A percentile compares a stretch with the other conserved stretches of the same genome.
phyloP scores from a whole-genome alignment of 2,329 filamentous ascomycete genomes.

The Colletotrichum zoysiae region DNA sequence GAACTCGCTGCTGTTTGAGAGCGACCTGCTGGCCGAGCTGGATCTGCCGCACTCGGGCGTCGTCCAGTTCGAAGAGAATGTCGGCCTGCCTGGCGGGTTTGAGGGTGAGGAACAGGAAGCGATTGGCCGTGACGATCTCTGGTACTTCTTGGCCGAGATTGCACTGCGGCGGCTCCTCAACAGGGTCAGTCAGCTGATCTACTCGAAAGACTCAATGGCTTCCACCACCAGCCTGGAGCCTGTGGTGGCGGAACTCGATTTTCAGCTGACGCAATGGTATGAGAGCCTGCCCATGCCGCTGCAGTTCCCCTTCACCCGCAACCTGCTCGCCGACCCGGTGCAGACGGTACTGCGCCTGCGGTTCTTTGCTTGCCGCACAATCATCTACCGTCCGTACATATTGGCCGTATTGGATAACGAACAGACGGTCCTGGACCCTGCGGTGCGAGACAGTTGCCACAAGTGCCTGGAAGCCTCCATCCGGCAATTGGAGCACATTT shows the following conservation, averaged over 20 bases:
- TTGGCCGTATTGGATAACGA: slow-evolving; percentile 84
- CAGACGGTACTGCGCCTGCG: slow-evolving; percentile 83
- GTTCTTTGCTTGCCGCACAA: slow-evolving; percentile 88
- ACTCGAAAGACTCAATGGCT: slow-evolving; percentile 78
- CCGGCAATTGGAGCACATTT: slow-evolving; percentile 82
- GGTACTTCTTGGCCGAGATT: slow-evolving; percentile 90
- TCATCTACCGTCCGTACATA: slow-evolving; percentile 88
- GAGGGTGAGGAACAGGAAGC: slow-evolving; percentile 75
- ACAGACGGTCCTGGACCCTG: slow-evolving; percentile 76
- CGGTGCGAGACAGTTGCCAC: slow-evolving; percentile 81
- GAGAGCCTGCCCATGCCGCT: slow-evolving; percentile 80
- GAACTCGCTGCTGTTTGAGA: slow-evolving; percentile 86
- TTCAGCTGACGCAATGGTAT: slow-evolving; percentile 87
- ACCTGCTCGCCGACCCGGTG: slow-evolving; percentile 77
- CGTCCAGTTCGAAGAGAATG: slow-evolving; percentile 83
- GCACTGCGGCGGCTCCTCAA: slow-evolving; percentile 82
- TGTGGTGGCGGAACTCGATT: slow-evolving; percentile 84
- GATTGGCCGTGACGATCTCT: slow-evolving; percentile 80
- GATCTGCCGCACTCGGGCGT: slow-evolving; percentile 87
- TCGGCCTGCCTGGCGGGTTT: slow-evolving; percentile 83
- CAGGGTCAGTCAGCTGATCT: slow-evolving; percentile 83
- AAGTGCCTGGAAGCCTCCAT: slow-evolving; percentile 86
- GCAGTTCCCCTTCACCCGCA: slow-evolving; percentile 80
- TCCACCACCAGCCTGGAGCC: slow-evolving; percentile 81
- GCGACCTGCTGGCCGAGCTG: slow-evolving; percentile 81